Base-by-base conservation (phyloP, 1,139 yeast species). In the Suhomyces maxii region DNA sequence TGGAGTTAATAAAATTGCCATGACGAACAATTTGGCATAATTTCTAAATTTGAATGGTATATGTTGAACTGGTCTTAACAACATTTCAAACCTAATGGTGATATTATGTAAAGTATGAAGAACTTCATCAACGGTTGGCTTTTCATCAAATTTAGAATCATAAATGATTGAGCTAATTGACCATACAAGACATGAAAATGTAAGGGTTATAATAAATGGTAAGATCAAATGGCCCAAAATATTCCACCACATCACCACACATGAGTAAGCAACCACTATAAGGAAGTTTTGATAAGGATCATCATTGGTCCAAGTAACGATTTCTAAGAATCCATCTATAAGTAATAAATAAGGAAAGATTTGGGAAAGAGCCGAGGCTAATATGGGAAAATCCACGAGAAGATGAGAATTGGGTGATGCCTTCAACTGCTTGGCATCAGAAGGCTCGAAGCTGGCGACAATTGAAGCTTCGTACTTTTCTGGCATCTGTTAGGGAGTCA, bases 41-140 rank as follows among this genome's bases (percentile, higher is more conserved):
- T 72, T 67, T 28, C 53, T 52, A 8, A 48, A 37, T 36, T 56
- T 59, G 43, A 73, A 59, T 13, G 63, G 61, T 26, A 70, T 57
- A 44, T 67, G 69, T 45, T 67, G 64, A 6, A 72, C 60, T 0
- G 83, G 82, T 18, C 72, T 61, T 14, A 78, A 56, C 3, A 79
- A 44, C 57, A 76, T 65, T 44, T 77, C 80, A 49, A 70, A 64
- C 41, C 84, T 65, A 0, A 70, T 64, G 1, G 77, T 69, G 41
- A 81, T 68, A 53, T 82, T 82, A 46, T 77, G 77, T 46, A 80
- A 58, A 0, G 80, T 73, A 51, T 75, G 74, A 40, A 82, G 53
- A 1, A 81, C 79, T 53, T 81, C 86, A 47, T 80, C 85, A 38
- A 81, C 62, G 1, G 86, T 80, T 7, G 86, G 85, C 53, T 69